Evolutionary conservation across 2,329 filamentous ascomycete genomes (phyloP).

Genomic region (Hymenoscyphus albidus): DNA sequence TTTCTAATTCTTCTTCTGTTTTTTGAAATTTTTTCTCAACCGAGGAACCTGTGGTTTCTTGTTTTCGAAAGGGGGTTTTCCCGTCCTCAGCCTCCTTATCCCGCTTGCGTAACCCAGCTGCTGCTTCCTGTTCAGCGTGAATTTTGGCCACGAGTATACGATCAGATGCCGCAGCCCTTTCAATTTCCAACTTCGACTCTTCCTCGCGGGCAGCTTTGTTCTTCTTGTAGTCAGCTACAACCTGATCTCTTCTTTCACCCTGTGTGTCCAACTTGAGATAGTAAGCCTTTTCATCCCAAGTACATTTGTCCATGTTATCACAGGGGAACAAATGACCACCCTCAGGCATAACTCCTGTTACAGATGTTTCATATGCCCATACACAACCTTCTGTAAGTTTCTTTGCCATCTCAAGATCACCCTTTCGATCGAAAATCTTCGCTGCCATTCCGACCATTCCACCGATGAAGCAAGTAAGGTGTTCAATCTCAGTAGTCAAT

Average conservation of each 20-base stretch:
- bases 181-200: slow-evolving; percentile 40
- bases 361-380: slow-evolving; percentile 62
- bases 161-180: slow-evolving; percentile 7
- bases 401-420: slow-evolving; percentile 60
- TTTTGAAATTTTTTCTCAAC: slow-evolving; percentile 8
- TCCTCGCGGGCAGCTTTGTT: slow-evolving; percentile 39
- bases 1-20: slow-evolving; percentile 6
- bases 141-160: not conserved
- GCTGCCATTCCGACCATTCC: slow-evolving; percentile 66
- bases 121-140: not conserved
- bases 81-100: not conserved
- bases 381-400: slow-evolving; percentile 66
- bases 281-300: slow-evolving; percentile 34
- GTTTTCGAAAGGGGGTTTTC: not conserved
- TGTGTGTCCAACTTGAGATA: slow-evolving; percentile 36
- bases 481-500: slow-evolving; percentile 40
- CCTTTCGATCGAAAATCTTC: slow-evolving; percentile 55
- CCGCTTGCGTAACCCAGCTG: not conserved
- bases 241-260: slow-evolving; percentile 40
- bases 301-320: slow-evolving; percentile 25
- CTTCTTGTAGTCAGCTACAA: slow-evolving; percentile 41
- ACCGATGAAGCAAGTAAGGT: slow-evolving; percentile 65
- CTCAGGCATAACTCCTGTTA: slow-evolving; percentile 65
- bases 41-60: not conserved
- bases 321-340: slow-evolving; percentile 48